Conservation (phyloP, 495 filamentous ascomycete species). For the Neohortaea acidophila region DNA sequence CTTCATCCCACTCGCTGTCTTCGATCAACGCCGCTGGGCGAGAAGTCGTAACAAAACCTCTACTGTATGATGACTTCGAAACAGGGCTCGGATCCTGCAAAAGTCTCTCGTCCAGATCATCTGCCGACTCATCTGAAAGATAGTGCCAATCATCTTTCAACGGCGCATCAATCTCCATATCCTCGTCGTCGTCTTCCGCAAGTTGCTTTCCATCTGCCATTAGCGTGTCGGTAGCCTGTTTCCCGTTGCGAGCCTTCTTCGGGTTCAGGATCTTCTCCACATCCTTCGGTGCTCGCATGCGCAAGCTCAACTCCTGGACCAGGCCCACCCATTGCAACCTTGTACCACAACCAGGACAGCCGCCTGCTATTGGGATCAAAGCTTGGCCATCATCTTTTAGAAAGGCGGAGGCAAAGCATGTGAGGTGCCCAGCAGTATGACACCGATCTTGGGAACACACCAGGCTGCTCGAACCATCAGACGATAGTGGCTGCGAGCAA, state of each 20-base stretch:
- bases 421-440: constrained; percentile 52
- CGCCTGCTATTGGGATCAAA: constrained; percentile 53
- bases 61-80: constrained; percentile 15
- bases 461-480: constrained; percentile 40
- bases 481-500: constrained; percentile 38
- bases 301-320: constrained; percentile 64
- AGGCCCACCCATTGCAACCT: constrained; percentile 57
- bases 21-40: constrained; percentile 33
- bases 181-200: constrained; percentile 21
- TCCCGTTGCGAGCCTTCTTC: constrained; percentile 27
- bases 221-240: neutral
- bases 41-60: constrained; percentile 4
- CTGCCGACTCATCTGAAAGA: constrained; percentile 8
- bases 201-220: constrained; percentile 15
- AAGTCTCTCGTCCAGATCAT: neutral
- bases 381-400: constrained; percentile 33
- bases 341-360: constrained; percentile 54
- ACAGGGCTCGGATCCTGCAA: neutral
- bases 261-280: constrained; percentile 45
- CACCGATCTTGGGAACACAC: constrained; percentile 57
- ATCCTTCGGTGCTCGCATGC: constrained; percentile 50
- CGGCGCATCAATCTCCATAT: constrained; percentile 1
- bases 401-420: constrained; percentile 58
- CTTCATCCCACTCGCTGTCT: constrained; percentile 46
- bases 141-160: constrained; percentile 15